Evolutionary conservation across 768 basidiomycete genomes (phyloP).

Genomic region (Cystobasidium ongulense): DNA sequence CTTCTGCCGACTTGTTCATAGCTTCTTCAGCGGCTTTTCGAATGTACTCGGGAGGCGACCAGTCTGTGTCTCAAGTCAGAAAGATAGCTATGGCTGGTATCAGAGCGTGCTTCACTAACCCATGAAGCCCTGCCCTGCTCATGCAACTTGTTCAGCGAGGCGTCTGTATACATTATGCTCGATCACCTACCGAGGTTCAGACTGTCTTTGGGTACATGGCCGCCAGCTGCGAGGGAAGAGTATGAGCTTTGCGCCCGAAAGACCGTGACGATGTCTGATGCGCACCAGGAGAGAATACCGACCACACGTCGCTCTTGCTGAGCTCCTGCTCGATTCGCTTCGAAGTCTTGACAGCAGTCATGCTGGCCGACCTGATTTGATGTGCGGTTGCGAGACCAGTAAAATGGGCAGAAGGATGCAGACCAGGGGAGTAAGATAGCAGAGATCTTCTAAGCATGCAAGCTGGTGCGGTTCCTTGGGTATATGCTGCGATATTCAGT

Average conservation of each 20-base stretch:
- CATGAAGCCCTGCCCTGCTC: slow-evolving; percentile 25
- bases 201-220: slow-evolving; percentile 28
- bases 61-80: not conserved
- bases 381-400: not conserved
- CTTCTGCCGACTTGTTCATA: slow-evolving; percentile 27
- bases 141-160: not conserved
- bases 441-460: not conserved
- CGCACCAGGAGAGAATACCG: slow-evolving; percentile 26
- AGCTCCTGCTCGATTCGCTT: slow-evolving; percentile 16
- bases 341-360: not conserved
- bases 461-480: not conserved
- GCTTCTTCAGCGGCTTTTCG: slow-evolving; percentile 26
- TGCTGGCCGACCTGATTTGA: not conserved
- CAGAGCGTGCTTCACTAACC: not conserved
- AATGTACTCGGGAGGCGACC: slow-evolving; percentile 27
- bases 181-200: slow-evolving; percentile 21
- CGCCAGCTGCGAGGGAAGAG: not conserved
- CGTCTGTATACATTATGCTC: not conserved
- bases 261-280: not conserved
- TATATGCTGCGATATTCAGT: not conserved
- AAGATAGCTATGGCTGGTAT: not conserved
- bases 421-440: not conserved
- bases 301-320: slow-evolving; percentile 24
- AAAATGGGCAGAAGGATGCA: not conserved
- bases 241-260: not conserved